These are phyloP conservation scores for Suillus occidentalis DNA, from an alignment of 768 basidiomycete species.

Conservation along the genomic window DNA sequence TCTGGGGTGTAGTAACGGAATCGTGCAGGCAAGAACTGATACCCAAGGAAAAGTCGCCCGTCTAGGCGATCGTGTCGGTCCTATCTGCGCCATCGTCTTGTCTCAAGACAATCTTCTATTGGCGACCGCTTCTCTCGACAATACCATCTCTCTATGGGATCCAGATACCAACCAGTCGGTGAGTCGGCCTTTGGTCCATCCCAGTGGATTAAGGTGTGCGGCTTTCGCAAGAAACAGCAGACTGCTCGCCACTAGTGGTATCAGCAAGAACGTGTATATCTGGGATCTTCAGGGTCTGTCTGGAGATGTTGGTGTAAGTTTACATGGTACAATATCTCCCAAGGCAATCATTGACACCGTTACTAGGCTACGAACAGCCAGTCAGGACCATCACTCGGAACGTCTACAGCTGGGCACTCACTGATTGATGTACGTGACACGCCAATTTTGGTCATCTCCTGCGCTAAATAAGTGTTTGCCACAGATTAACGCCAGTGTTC, in stretches of 20 bases:
- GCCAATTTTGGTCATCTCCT: neutral
- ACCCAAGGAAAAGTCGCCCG: neutral
- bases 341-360: neutral
- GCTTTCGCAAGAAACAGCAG: slow-evolving; percentile 1
- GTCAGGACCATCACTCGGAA: neutral
- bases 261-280: neutral
- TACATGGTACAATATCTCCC: neutral
- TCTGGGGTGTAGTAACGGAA: neutral
- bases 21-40: neutral
- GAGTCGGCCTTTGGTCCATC: neutral
- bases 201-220: neutral
- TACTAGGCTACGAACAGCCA: neutral
- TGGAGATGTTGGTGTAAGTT: neutral
- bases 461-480: neutral
- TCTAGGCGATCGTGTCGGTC: neutral
- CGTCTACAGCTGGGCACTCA: neutral
- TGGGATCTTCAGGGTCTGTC: neutral
- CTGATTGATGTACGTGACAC: neutral
- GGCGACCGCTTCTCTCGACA: neutral
- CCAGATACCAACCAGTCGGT: neutral
- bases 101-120: neutral
- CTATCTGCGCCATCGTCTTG: neutral
- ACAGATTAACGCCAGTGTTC: neutral
- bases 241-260: neutral
- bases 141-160: neutral